Evolutionary conservation across 306 rosid species (phyloP).

Genomic region (Elaeagnus macrophylla): DNA sequence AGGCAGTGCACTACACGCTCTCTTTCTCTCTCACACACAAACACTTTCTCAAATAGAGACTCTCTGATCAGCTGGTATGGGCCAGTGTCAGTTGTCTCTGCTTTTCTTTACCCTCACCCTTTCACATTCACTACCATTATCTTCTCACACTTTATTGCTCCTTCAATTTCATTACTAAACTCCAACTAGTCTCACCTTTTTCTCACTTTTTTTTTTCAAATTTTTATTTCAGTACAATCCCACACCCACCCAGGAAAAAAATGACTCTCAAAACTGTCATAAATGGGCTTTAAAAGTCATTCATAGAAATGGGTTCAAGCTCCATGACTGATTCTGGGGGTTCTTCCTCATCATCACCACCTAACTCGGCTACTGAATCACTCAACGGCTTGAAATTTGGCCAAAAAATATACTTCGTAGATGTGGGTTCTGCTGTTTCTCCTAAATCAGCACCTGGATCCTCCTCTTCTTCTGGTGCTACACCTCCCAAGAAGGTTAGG

Average conservation of each 20-base stretch:
- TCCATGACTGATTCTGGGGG: slow-evolving; percentile 44
- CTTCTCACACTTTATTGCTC: slow-evolving; percentile 18
- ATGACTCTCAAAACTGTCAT: slow-evolving; percentile 14
- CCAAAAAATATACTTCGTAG: slow-evolving; percentile 68
- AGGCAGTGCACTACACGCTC: too few species aligned
- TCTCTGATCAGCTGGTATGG: slow-evolving; percentile 46
- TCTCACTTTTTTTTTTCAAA: not conserved
- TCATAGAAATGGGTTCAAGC: slow-evolving; percentile 44
- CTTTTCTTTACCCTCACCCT: slow-evolving; percentile 31
- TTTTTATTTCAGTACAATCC: not conserved
- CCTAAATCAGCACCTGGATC: slow-evolving; percentile 29
- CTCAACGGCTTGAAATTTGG: slow-evolving; percentile 74
- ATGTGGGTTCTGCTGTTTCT: slow-evolving; percentile 32
- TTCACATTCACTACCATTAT: slow-evolving; percentile 13
- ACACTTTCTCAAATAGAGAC: too few species aligned
- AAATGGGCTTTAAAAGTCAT: slow-evolving; percentile 32
- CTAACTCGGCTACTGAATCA: slow-evolving; percentile 48
- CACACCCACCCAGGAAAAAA: not conserved
- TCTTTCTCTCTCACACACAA: too few species aligned
- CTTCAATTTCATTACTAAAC: not conserved
- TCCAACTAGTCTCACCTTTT: not conserved
- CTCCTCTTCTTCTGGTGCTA: slow-evolving; percentile 23
- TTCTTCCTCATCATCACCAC: slow-evolving; percentile 38
- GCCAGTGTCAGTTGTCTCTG: slow-evolving; percentile 50
- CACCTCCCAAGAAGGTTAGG: slow-evolving; percentile 42